Base-by-base conservation (phyloP, 202 grass and related monocot species). In the Setaria italica region DNA sequence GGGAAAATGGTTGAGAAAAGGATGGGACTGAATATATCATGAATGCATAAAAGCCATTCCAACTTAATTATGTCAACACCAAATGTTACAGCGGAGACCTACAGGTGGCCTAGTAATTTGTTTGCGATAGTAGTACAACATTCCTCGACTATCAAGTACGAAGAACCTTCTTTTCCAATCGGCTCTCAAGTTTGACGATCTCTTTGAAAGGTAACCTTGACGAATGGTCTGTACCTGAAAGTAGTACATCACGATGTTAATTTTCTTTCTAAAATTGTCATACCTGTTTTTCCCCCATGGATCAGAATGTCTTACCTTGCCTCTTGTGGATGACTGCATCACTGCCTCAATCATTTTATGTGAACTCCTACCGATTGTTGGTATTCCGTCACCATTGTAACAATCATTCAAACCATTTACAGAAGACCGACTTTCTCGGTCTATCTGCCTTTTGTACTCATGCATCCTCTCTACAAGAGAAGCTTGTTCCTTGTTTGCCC, bases 91-190 rank as follows among this genome's bases (percentile, higher is more conserved):
- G 71, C 1, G 57, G 79, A 62, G n/a, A 88, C 91, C 33, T 93
- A 90, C 92, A 83, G 85, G 84, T 82, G 87, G 82, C 79, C 86
- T 88, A 73, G 32, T 91, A 87, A 86, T 92, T 79, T 95, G 89
- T 72, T 94, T 99, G 81, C 91, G 92, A 82, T 99, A 99, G 84
- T 99, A 99, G 88, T 94, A 99, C 82, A 99, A 74, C 90, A 92
- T 99, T 86, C 97, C 97, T 91, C 91, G 92, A 77, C 93, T 99
- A 91, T 99, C 97, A 63, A 99, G 93, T 82, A 99, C 94, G 86
- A 99, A 99, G 74, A 96, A 99, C 37, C 97, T 92, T 90, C 97
- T 91, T 87, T 94, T 99, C 97, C 97, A 96, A 81, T 99, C 97
- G 9, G 82, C 97, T 96, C 97, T 96, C 77, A 99, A 55, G 65